Base-by-base conservation (phyloP, 345 rosid species). In the Boechera stricta region DNA sequence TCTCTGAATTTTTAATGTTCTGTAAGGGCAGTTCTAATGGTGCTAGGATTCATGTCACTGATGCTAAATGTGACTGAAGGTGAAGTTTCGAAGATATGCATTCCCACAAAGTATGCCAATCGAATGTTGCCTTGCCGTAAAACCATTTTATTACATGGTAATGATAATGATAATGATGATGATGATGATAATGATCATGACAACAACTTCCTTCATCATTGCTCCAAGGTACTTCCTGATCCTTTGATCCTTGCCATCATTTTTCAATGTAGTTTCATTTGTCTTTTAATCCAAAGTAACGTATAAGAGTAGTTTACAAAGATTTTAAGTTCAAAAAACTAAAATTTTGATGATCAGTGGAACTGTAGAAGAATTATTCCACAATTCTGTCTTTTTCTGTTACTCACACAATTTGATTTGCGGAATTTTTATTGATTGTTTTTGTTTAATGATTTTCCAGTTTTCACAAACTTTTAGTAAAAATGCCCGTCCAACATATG, bases 1-100 rank as follows among this genome's bases (percentile, higher is more conserved):
- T 13, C 4, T n/a, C 1, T 42, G 2, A 29, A 5, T 4, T n/a
- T 42, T 29, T 13, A 5, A 49, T 33, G 31, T 28, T 63, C 9
- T 56, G 59, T 33, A 33, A 38, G 29, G 29, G 18, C 88, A 91
- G 97, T 82, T 82, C 84, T 91, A 7, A 87, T 87, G 71, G 80
- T 88, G 47, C 77, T 91, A 77, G 97, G 95, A 2, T 88, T 91
- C 82, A 88, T 91, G 93, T 91, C 97, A 5, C 87, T 91, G 6
- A 65, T 78, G 29, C 60, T 91, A 62, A 88, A 89, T 12, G 91
- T 85, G 32, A 78, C 82, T 59, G 86, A 79, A 69, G 80, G 52
- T 71, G 38, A 12, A 15, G 86, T 91, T 33, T 32, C 87, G 24
- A 91, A 85, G 76, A 91, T 89, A 44, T 91, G 97, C 70, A 58